A percentile compares a stretch with the other conserved stretches of the same genome.
Evolutionary conservation across 176 grass and related monocot genomes (phyloP).

Genomic region (Calamus simplicifolius): DNA sequence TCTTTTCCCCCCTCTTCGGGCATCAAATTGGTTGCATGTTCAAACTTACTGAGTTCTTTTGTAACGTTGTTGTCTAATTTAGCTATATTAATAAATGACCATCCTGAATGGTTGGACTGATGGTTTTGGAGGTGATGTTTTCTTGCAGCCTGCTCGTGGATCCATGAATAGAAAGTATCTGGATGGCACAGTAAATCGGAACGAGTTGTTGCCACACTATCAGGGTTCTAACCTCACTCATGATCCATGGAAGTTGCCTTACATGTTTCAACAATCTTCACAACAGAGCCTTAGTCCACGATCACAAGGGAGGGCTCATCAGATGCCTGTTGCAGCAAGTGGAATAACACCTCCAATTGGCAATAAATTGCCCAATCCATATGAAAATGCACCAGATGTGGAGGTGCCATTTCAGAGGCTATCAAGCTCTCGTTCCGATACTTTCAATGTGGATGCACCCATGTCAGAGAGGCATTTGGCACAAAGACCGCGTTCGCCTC

Average conservation of each 20-base stretch:
- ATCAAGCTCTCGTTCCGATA: slow-evolving; percentile 26
- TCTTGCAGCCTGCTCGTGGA: slow-evolving; percentile 44
- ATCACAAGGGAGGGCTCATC: slow-evolving; percentile 34
- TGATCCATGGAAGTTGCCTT: slow-evolving; percentile 24
- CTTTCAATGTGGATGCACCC: slow-evolving; percentile 31
- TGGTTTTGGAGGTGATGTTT: no score
- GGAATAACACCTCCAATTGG: slow-evolving; percentile 16
- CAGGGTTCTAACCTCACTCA: slow-evolving; percentile 34
- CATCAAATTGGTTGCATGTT: no score
- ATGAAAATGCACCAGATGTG: slow-evolving; percentile 30
- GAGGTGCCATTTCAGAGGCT: slow-evolving; percentile 44
- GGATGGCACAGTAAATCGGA: slow-evolving; percentile 36
- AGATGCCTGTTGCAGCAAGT: slow-evolving; percentile 29
- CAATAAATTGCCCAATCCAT: neutral
- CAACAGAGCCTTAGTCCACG: slow-evolving; percentile 46
- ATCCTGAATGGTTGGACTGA: no score
- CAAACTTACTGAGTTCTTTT: no score
- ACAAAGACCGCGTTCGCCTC: slow-evolving; percentile 21
- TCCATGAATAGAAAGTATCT: slow-evolving; percentile 38
- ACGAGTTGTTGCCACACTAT: slow-evolving; percentile 30
- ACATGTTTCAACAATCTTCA: slow-evolving; percentile 23
- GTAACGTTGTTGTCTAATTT: no score
- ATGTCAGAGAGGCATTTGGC: slow-evolving; percentile 30
- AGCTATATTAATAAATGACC: no score
- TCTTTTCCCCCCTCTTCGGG: no score